These are phyloP conservation scores for Cicer cuneatum DNA, from an alignment of 306 rosid genomes.

Conservation along the genomic window DNA sequence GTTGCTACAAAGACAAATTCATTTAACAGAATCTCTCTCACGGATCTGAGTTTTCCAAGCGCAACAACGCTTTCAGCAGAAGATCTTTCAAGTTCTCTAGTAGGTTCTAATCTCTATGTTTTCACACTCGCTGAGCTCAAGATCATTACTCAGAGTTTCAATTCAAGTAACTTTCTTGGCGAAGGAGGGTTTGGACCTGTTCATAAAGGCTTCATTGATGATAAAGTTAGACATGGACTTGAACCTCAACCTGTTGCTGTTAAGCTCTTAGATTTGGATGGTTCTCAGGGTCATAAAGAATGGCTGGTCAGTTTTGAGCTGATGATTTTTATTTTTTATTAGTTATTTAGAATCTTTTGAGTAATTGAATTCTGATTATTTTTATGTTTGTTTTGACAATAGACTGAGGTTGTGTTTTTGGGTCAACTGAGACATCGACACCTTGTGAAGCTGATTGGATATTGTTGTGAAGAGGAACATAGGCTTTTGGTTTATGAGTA, in stretches of 20 bases:
- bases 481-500: slow-evolving; percentile 84
- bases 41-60: slow-evolving; percentile 80
- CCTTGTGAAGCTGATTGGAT: slow-evolving; percentile 89
- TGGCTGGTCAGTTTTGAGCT: slow-evolving; percentile 93
- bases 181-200: slow-evolving; percentile 99
- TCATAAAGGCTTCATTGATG: slow-evolving; percentile 92
- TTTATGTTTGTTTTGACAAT: slow-evolving; percentile 8
- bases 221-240: slow-evolving; percentile 74
- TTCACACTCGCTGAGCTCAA: slow-evolving; percentile 83
- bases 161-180: slow-evolving; percentile 75
- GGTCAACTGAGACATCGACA: slow-evolving; percentile 88
- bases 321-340: no score
- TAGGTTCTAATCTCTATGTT: slow-evolving; percentile 71
- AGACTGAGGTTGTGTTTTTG: slow-evolving; percentile 94
- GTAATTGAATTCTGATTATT: slow-evolving; percentile 12
- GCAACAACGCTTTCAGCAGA: slow-evolving; percentile 63
- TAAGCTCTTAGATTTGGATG: slow-evolving; percentile 86
- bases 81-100: slow-evolving; percentile 83
- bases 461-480: slow-evolving; percentile 94
- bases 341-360: no score
- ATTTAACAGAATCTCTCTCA: slow-evolving; percentile 60
- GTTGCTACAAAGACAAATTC: slow-evolving; percentile 58
- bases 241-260: slow-evolving; percentile 94
- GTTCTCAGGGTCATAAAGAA: slow-evolving; percentile 91
- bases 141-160: slow-evolving; percentile 75